These are phyloP conservation scores for Hippophae gyantsensis DNA, from an alignment of 306 rosid species.

Conservation along the genomic window DNA sequence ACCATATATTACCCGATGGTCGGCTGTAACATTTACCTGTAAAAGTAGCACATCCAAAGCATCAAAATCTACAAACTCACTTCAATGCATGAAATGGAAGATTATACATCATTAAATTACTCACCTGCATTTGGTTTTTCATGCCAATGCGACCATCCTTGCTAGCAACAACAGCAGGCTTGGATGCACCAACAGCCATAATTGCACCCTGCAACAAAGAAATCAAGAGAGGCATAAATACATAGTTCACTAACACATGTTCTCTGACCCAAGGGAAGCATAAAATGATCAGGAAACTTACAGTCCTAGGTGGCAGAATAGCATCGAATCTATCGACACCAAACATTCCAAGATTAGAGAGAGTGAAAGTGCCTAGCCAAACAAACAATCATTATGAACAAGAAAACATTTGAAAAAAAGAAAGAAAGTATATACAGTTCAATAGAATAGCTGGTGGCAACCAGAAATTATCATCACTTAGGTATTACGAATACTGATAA, in stretches of 20 bases:
- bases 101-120: not conserved
- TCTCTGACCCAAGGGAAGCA: conserved; percentile 2
- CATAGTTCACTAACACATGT: conserved; percentile 3
- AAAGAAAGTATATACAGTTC: not conserved
- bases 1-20: conserved; percentile 91
- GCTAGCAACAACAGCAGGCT: conserved; percentile 66
- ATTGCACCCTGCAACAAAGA: conserved; percentile 71
- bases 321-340: conserved; percentile 98
- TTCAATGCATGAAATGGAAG: not conserved
- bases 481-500: not conserved
- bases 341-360: conserved; percentile 94
- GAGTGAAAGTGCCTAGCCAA: conserved; percentile 73
- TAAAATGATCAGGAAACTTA: conserved; percentile 23
- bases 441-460: not conserved
- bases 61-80: conserved; percentile 17
- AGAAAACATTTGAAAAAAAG: conserved; percentile 12
- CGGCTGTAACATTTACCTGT: conserved; percentile 97
- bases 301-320: conserved; percentile 95
- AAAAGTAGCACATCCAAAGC: conserved; percentile 14
- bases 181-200: conserved; percentile 92
- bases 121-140: conserved; percentile 96
- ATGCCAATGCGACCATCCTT: conserved; percentile 87
- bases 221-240: conserved; percentile 8
- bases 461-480: not conserved
- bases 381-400: conserved; percentile 10